phyloP scores from a whole-genome alignment of 2,329 filamentous ascomycete species.

The Allantophomopsis lycopodina region DNA sequence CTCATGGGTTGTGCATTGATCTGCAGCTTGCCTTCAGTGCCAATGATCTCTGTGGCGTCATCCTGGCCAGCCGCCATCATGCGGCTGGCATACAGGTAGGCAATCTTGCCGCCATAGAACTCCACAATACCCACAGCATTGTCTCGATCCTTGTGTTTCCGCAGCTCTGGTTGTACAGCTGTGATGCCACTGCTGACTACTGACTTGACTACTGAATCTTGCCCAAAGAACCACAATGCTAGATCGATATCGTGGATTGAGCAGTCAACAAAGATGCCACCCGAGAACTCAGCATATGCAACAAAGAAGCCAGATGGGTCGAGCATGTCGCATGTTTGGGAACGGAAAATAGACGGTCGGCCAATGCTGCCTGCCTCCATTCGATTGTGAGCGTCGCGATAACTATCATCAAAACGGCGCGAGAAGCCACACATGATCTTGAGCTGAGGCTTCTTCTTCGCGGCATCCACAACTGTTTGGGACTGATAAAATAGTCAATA shows the following conservation, averaged over 20 bases:
- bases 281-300: conserved; percentile 47
- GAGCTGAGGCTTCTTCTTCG: conserved; percentile 37
- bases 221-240: conserved; percentile 47
- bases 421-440: conserved; percentile 58
- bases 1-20: conserved; percentile 43
- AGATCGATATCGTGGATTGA: conserved; percentile 59
- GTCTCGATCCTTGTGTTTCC: conserved; percentile 43
- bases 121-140: conserved; percentile 52
- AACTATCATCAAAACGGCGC: conserved; percentile 51
- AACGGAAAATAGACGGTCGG: conserved; percentile 43
- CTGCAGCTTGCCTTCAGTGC: conserved; percentile 47
- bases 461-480: conserved; percentile 43
- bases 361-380: conserved; percentile 42
- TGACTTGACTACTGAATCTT: conserved; percentile 35
- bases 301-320: conserved; percentile 56
- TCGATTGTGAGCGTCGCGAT: conserved; percentile 42
- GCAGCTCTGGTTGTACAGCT: conserved; percentile 42
- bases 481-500: conserved; percentile 25
- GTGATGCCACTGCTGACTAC: conserved; percentile 42
- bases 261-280: conserved; percentile 60
- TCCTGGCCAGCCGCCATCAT: conserved; percentile 59
- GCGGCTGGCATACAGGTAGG: conserved; percentile 46
- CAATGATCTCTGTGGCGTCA: conserved; percentile 54
- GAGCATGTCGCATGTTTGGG: conserved; percentile 54
- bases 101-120: conserved; percentile 49